Base-by-base conservation (phyloP, 139 green algal genomes). In the Chlorella sorokiniana region DNA sequence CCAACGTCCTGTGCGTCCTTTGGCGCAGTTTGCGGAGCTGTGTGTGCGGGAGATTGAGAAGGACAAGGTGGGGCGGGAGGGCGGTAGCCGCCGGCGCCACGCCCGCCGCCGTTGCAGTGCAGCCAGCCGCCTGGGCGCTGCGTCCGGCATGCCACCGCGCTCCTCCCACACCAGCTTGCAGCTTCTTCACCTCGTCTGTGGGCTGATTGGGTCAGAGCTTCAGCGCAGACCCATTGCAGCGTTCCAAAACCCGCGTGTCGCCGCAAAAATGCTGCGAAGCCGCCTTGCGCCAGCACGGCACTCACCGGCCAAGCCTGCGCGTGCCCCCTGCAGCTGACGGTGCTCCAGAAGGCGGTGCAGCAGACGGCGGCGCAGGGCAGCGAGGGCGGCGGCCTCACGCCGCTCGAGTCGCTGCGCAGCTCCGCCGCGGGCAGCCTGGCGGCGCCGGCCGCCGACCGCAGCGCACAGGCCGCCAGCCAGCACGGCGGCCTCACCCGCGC, bases 41-140 rank as follows among this genome's bases (percentile, higher is more conserved):
- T 91, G 94, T 14, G 90, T 97, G 61, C 87, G 93, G 4, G 94
- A 97, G 83, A 89, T 97, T 38, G 95, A 98, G 84, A 94, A 93
- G 79, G 91, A 96, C 44, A 89, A 92, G 78, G 52, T 87, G 31
- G 5, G 73, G n/a, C n/a, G 23, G 54, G 54, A 1, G 3, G 11
- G 52, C 11, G 52, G 52, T 25, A 4, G 10, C 52, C 8, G 3
- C 27, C 3, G 8, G 7, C 20, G 8, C 8, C 8, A 22, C 20
- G 52, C 8, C 8, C 6, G 11, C 52, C 27, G 52, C 7, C 20
- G 52, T 22, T 29, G 10, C 52, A n/a, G n/a, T n/a, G n/a, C n/a
- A n/a, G n/a, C n/a, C n/a, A n/a, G n/a, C n/a, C n/a, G n/a, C n/a
- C n/a, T n/a, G n/a, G n/a, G n/a, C n/a, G n/a, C n/a, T n/a, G n/a